Percentiles rank a stretch among this genome's conserved stretches.
Conservation (phyloP, 345 rosid genomes). For the Microthlaspi erraticum region DNA sequence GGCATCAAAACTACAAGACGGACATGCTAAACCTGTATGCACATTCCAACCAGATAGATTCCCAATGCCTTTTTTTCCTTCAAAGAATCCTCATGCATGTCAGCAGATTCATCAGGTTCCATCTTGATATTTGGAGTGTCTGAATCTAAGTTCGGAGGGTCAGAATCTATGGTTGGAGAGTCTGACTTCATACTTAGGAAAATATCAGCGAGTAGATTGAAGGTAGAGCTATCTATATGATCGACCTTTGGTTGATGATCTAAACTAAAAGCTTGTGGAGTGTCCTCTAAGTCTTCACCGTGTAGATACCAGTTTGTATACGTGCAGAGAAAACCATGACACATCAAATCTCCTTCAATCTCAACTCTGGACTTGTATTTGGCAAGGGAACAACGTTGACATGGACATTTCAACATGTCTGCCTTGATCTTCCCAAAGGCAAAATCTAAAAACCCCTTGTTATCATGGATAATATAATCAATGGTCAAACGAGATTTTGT, state of each 20-base stretch:
- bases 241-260: neutral
- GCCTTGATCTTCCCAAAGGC: neutral
- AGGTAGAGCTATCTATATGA: neutral
- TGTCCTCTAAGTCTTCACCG: neutral
- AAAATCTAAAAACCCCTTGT: neutral
- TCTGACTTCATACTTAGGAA: neutral
- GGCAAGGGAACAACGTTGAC: neutral
- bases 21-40: neutral
- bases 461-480: neutral
- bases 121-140: neutral
- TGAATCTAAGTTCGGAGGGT: no score
- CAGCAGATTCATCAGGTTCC: neutral
- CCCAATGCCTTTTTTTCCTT: neutral
- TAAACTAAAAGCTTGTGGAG: no score
- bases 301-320: neutral
- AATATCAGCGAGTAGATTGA: neutral
- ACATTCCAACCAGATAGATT: neutral
- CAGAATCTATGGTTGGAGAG: no score
- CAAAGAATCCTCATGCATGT: neutral
- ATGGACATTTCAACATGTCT: neutral
- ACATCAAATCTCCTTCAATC: neutral
- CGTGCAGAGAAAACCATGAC: neutral
- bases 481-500: neutral
- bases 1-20: neutral
- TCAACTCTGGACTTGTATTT: neutral